These are phyloP conservation scores for Ceratocystis colombiana DNA, from an alignment of 2,329 filamentous ascomycete genomes.

Conservation along the genomic window DNA sequence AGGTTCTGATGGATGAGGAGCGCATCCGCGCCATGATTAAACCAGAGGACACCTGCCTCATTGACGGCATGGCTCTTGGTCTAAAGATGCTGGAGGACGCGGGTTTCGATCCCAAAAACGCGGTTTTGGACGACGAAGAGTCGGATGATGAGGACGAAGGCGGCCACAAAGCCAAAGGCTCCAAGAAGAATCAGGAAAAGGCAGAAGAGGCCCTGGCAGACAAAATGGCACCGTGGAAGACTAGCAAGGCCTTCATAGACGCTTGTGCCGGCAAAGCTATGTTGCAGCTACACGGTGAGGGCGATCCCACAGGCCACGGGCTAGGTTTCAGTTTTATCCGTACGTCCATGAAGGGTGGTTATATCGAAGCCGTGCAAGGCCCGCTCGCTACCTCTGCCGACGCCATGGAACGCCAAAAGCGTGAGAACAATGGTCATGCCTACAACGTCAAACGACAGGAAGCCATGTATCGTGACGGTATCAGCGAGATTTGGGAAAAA, in stretches of 20 bases:
- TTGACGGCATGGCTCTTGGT: conserved; percentile 95
- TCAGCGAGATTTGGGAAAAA: conserved; percentile 82
- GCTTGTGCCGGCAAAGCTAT: conserved; percentile 93
- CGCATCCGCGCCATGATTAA: conserved; percentile 80
- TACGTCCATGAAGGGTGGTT: conserved; percentile 97
- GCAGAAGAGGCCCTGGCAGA: conserved; percentile 66
- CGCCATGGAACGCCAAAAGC: conserved; percentile 76
- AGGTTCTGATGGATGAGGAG: conserved; percentile 69
- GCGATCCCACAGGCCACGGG: conserved; percentile 86
- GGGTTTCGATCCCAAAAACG: conserved; percentile 62
- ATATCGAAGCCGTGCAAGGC: conserved; percentile 66
- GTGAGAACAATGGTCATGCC: conserved; percentile 83
- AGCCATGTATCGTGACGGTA: conserved; percentile 80
- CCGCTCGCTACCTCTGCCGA: conserved; percentile 62
- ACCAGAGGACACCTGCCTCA: conserved; percentile 85
- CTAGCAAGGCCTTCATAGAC: conserved; percentile 91
- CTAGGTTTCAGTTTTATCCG: conserved; percentile 95
- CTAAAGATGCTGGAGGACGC: conserved; percentile 84
- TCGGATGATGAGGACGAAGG: conserved; percentile 41
- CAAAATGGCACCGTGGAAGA: conserved; percentile 90
- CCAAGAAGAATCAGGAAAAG: conserved; percentile 40
- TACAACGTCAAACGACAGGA: conserved; percentile 97
- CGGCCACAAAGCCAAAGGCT: conserved; percentile 32
- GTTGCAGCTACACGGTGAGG: conserved; percentile 87
- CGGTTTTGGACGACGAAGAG: conserved; percentile 53